These are phyloP conservation scores for Lecanoromycetidae sp. DNA, from an alignment of 2,329 filamentous ascomycete species.

Conservation along the genomic window DNA sequence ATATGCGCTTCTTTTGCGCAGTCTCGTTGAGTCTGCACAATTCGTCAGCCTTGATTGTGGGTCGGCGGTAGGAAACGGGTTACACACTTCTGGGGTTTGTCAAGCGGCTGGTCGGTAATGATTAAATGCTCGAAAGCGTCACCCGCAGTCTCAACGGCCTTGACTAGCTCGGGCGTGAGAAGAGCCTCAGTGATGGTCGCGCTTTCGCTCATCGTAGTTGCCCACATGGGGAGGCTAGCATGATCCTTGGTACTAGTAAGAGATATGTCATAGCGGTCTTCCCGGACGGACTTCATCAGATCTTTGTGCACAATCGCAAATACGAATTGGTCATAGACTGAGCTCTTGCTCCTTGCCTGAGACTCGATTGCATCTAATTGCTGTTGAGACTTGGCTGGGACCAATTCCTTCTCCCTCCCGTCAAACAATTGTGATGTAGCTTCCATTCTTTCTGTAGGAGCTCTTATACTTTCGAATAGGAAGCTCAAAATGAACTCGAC, in stretches of 20 bases:
- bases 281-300: conserved; percentile 74
- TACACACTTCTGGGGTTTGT: conserved; percentile 71
- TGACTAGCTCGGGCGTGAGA: conserved; percentile 75
- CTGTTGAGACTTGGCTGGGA: conserved; percentile 56
- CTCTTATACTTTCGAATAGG: conserved; percentile 63
- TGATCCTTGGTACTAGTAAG: conserved; percentile 90
- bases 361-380: conserved; percentile 24
- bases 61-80: background rate
- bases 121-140: conserved; percentile 77
- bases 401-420: conserved; percentile 70
- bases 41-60: background rate
- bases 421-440: conserved; percentile 80
- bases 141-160: conserved; percentile 65
- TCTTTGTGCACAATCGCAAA: conserved; percentile 95
- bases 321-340: conserved; percentile 76
- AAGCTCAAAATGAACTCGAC: conserved; percentile 60
- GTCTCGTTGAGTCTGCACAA: conserved; percentile 64
- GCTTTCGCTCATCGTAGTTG: conserved; percentile 92
- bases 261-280: conserved; percentile 88
- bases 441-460: conserved; percentile 61
- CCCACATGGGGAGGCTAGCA: conserved; percentile 76
- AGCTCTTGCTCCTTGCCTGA: conserved; percentile 33
- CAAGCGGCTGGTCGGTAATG: conserved; percentile 75
- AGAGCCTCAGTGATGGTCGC: conserved; percentile 84
- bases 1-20: conserved; percentile 71